Base-by-base conservation (phyloP, 176 grass and related monocot species). In the Urochloa ruziziensis region DNA sequence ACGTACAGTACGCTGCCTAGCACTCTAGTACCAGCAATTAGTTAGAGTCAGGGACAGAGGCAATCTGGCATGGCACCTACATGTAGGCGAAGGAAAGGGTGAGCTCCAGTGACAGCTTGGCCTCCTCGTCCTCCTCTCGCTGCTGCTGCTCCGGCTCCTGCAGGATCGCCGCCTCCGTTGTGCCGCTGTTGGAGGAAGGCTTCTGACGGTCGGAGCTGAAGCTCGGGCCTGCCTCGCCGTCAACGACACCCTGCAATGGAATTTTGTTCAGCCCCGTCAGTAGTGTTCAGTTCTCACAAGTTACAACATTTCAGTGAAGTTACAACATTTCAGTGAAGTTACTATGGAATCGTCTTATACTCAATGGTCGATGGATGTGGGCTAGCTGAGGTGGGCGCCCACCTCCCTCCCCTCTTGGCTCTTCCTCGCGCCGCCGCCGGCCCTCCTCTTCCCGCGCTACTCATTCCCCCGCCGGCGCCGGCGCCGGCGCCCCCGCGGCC, bases 1-100 rank as follows among this genome's bases (percentile, higher is more conserved):
- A n/a, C n/a, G n/a, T n/a, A 81, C 78, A 51, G 24, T 37, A 80
- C 29, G 11, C 62, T 87, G 14, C 17, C 51, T 34, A 82, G 39
- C 11, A 73, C 48, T 18, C 84, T 73, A n/a, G 42, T 80, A 86
- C 23, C 61, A 35, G 59, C 37, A 75, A 19, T 21, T 81, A 81
- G 74, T 51, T 19, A 52, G 33, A 21, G 13, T 62, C 36, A 17
- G 42, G 21, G 43, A 16, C 23, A 36, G 43, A 27, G 42, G 34
- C 3, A 37, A 62, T 7, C 25, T 52, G 2, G 67, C 67, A 28
- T 3, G 4, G 39, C 15, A 6, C 17, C 69, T 92, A 97, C 94
- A 97, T 94, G 83, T 94, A 97, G 70, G 93, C 80, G 70, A 97
- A 97, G 12, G 92, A 92, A 62, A 97, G 88, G 29, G 92, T 91